Base-by-base conservation (phyloP, 192 early-diverging fungal genomes). In the Lobosporangium transversale region DNA sequence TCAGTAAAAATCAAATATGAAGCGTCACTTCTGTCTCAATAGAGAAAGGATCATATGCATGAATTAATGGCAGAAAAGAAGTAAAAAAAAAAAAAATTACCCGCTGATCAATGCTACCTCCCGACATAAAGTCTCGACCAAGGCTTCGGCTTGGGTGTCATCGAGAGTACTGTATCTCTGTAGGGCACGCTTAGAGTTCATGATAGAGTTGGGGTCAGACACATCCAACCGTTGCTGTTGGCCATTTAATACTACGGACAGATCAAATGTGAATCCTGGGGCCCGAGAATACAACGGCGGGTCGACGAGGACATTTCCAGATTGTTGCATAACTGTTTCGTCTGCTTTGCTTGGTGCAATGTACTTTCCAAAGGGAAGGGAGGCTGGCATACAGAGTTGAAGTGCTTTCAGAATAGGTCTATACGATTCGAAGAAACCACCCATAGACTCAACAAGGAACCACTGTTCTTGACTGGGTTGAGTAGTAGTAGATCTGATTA, bases 81-180 rank as follows among this genome's bases (percentile, higher is more conserved):
- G 30, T 23, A 29, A 11, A 29, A 32, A 14, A 26, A 9, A 53
- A 14, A 12, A 20, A 45, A 53, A 44, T 33, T 64, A 67, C 75
- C 87, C 89, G 63, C 87, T 86, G 56, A 90, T 87, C 3, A 85
- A 59, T 0, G 83, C 79, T 18, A 90, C 58, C 65, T 86, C 86
- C 18, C 69, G 65, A 11, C 65, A 66, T 14, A 90, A 49, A 3
- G 84, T 83, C 10, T 80, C 53, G 1, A 85, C 73, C 23, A 90
- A 66, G 12, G 87, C 83, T 3, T 37, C 33, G 0, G 81, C 68
- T 64, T 90, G 89, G 4, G 79, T 81, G 11, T 75, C 76, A 49
- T 90, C 89, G 12, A 90, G 57, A 0, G 53, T 56, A 35, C 80
- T 74, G 20, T 59, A 10, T 0, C 12, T 4, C 27, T 57, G 45